Base-by-base conservation (phyloP, 169 alveolate species). In the Plasmodium falciparum region DNA sequence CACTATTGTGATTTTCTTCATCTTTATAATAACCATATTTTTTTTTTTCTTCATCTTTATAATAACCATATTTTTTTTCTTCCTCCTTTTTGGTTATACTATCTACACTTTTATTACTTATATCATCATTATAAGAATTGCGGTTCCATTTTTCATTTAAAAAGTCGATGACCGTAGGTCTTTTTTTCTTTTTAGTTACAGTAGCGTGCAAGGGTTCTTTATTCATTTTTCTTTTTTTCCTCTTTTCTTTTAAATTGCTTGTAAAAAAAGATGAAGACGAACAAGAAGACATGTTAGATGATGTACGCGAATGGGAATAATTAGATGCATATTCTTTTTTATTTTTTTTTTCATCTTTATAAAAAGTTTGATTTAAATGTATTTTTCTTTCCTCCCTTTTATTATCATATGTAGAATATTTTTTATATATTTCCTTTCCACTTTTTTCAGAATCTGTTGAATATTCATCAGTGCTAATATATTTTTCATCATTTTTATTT, bases 151-250 rank as follows among this genome's bases (percentile, higher is more conserved):
- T 78, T 69, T 69, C 73, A 78, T 78, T 66, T 59, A 78, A 29
- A 66, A 78, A 78, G 12, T 78, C 89, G 1, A 78, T 78, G n/a
- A 78, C 89, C 6, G 89, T 78, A 47, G 89, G 89, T 29, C 89
- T 78, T 45, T 24, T 78, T 58, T 59, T 78, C 20, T 52, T 78
- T 9, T 24, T 59, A 26, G 2, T 45, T 2, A 65, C 58, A n/a
- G 73, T 72, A 24, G 47, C 43, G 8, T 13, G n/a, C 22, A 74
- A 29, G 3, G 52, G 22, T 63, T 69, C 75, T 22, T 43, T 76
- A n/a, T 43, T 58, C 76, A 49, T 52, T 17, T 73, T 56, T 29
- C 85, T 29, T 29, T 73, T 73, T 52, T 54, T 52, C 13, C 9
- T 17, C 13, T 56, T 73, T 56, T 73, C 85, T 20, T 56, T 52